Conservation (phyloP, 2,329 filamentous ascomycete species). For the Cladophialophora carrionii region DNA sequence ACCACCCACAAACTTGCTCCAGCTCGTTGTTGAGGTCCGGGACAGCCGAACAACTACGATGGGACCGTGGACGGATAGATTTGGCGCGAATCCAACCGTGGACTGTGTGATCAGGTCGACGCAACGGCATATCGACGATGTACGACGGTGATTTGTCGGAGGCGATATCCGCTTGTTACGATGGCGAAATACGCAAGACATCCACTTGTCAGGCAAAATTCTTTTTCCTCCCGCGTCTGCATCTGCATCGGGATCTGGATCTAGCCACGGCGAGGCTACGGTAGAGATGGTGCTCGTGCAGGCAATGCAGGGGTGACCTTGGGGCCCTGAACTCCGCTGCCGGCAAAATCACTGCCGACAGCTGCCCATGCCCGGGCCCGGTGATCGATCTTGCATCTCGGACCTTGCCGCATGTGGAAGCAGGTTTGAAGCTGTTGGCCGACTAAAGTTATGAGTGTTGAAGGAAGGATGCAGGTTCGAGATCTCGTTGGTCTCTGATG, state of each 20-base stretch:
- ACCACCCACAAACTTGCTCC: background rate
- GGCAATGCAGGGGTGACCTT: background rate
- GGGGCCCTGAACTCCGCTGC: no score
- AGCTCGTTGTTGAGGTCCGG: background rate
- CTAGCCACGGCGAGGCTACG: background rate
- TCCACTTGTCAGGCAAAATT: background rate
- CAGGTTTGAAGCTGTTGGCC: background rate
- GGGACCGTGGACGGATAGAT: background rate
- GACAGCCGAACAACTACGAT: background rate
- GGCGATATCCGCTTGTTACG: background rate
- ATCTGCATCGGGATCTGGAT: background rate
- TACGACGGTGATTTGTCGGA: background rate
- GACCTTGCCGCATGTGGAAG: background rate
- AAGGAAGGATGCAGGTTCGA: background rate
- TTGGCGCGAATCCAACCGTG: background rate
- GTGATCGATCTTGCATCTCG: background rate
- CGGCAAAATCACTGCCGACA: background rate
- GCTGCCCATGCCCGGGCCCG: background rate
- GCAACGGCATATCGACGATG: background rate
- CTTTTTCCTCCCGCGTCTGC: background rate
- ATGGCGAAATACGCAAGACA: conserved; percentile 2
- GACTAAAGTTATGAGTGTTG: background rate
- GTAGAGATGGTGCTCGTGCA: background rate
- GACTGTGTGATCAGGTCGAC: background rate
- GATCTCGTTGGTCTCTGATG: background rate